These are phyloP conservation scores for Talaromyces wortmannii DNA, from an alignment of 495 filamentous ascomycete species.

Conservation along the genomic window DNA sequence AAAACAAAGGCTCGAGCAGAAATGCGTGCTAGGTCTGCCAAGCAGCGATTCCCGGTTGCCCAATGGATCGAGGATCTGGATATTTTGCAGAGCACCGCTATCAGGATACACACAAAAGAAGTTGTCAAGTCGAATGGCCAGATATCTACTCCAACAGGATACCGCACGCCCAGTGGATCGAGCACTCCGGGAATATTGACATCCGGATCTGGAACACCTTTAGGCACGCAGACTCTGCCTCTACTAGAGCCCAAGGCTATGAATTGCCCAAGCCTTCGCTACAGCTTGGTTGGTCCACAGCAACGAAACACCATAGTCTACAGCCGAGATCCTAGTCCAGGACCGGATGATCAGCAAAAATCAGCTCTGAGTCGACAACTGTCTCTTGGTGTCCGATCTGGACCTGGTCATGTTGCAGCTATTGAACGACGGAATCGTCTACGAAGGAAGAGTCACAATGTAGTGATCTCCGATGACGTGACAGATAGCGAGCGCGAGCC, in stretches of 20 bases:
- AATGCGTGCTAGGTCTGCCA: constrained; percentile 71
- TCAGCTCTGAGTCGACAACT: constrained; percentile 32
- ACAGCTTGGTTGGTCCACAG: constrained; percentile 37
- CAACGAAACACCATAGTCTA: constrained; percentile 42
- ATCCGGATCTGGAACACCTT: constrained; percentile 35
- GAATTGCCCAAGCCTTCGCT: constrained; percentile 40
- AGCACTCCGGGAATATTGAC: constrained; percentile 28
- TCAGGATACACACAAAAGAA: constrained; percentile 40
- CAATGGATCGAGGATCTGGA: constrained; percentile 61
- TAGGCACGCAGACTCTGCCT: constrained; percentile 30
- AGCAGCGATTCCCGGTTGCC: constrained; percentile 69
- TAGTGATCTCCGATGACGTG: constrained; percentile 22
- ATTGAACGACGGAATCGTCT: constrained; percentile 25
- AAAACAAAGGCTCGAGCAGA: constrained; percentile 49
- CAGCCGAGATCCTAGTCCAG: constrained; percentile 36
- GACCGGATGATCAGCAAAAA: constrained; percentile 21
- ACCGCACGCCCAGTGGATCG: constrained; percentile 32
- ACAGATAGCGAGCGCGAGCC: constrained; percentile 14
- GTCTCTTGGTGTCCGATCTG: constrained; percentile 29
- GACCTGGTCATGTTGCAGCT: constrained; percentile 20
- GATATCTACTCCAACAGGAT: constrained; percentile 22
- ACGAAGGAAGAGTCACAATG: constrained; percentile 19
- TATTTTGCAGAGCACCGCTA: constrained; percentile 50
- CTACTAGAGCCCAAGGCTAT: constrained; percentile 30
- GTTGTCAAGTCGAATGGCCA: constrained; percentile 25